Percentiles rank a stretch among this genome's conserved stretches.
These are phyloP conservation scores for Russula foetens DNA, from an alignment of 768 basidiomycete genomes.

Conservation along the genomic window DNA sequence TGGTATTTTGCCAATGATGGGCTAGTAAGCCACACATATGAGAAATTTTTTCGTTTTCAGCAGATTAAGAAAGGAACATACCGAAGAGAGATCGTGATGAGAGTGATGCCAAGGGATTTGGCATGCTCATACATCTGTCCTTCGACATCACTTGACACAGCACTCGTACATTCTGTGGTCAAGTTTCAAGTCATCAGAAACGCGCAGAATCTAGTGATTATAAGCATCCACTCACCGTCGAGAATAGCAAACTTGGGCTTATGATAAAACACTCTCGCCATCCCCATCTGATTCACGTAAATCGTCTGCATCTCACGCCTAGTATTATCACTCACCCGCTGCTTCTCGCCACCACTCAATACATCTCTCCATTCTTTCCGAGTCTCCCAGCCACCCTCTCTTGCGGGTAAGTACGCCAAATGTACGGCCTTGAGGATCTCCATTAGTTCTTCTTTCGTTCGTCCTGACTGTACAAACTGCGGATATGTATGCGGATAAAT, in stretches of 20 bases:
- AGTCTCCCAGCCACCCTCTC: constrained; percentile 87
- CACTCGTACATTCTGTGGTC: constrained; percentile 79
- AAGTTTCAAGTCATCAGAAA: constrained; percentile 10
- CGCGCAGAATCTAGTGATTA: not conserved
- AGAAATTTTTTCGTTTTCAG: not conserved
- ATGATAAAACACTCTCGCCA: constrained; percentile 92
- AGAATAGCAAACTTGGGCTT: constrained; percentile 74
- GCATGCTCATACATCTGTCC: constrained; percentile 93
- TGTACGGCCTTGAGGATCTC: constrained; percentile 75
- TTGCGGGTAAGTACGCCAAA: constrained; percentile 71
- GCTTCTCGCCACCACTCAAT: constrained; percentile 94
- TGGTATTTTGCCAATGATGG: constrained; percentile 88
- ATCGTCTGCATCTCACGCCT: constrained; percentile 8
- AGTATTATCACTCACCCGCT: constrained; percentile 45
- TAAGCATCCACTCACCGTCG: constrained; percentile 51
- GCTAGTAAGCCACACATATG: constrained; percentile 31
- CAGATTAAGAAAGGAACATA: constrained; percentile 28
- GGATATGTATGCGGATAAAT: constrained; percentile 88
- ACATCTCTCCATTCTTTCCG: constrained; percentile 97
- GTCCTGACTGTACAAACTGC: constrained; percentile 52
- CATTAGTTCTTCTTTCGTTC: constrained; percentile 61
- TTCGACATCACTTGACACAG: constrained; percentile 94
- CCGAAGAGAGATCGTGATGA: constrained; percentile 90
- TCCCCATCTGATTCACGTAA: constrained; percentile 54
- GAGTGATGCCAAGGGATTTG: constrained; percentile 80